Percentiles rank a stretch among this genome's conserved stretches.
Conservation (phyloP, 106 monocot genomes). For the Dioscorea zingiberensis region DNA sequence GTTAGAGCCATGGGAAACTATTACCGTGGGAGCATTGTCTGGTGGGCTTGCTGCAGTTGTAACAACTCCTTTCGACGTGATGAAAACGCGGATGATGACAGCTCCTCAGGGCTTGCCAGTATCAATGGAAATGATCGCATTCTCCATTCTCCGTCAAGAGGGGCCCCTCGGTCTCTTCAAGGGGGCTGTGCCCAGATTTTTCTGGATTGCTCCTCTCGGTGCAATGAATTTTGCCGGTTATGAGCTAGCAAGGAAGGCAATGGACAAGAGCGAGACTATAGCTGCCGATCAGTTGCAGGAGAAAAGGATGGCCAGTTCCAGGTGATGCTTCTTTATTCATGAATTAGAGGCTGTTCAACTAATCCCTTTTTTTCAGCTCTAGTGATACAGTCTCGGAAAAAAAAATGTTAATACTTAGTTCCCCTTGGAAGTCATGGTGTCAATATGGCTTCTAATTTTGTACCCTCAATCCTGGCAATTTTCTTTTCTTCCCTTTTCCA, state of each 20-base stretch:
- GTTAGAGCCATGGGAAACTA: slow-evolving; percentile 83
- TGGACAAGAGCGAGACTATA: slow-evolving; percentile 40
- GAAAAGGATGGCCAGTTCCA: slow-evolving; percentile 6
- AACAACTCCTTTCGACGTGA: slow-evolving; percentile 96
- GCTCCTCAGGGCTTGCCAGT: slow-evolving; percentile 62
- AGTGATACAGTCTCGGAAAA: background rate
- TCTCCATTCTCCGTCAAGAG: slow-evolving; percentile 81
- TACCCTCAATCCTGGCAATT: too few species aligned
- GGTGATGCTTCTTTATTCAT: background rate
- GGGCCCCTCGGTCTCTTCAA: slow-evolving; percentile 94
- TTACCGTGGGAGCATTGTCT: slow-evolving; percentile 80
- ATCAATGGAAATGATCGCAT: slow-evolving; percentile 83
- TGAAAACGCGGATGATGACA: slow-evolving; percentile 99
- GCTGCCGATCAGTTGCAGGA: slow-evolving; percentile 13
- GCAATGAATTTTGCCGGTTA: slow-evolving; percentile 99
- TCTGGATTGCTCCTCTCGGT: slow-evolving; percentile 98
- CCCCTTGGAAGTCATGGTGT: too few species aligned
- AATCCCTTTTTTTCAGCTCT: background rate
- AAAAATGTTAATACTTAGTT: too few species aligned
- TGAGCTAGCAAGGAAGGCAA: slow-evolving; percentile 96
- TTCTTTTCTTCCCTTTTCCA: too few species aligned
- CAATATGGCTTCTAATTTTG: too few species aligned
- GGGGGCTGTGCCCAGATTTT: slow-evolving; percentile 95
- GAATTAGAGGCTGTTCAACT: background rate
- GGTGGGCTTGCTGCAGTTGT: slow-evolving; percentile 89